phyloP scores from a whole-genome alignment of 2,329 filamentous ascomycete species.

The Raffaelea arxii region DNA sequence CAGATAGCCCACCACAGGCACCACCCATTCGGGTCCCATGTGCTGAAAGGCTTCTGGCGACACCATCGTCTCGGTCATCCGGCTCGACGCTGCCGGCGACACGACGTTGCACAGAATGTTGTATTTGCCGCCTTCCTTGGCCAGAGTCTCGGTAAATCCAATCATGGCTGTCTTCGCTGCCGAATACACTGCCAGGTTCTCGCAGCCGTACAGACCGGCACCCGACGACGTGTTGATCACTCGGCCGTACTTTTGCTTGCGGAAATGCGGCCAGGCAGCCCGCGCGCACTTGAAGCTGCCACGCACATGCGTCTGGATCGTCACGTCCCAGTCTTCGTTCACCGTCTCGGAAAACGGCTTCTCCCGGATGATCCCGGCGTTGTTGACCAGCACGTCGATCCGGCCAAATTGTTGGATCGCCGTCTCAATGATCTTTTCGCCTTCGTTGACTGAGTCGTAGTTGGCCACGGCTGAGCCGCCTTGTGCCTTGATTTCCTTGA shows the following conservation, averaged over 20 bases:
- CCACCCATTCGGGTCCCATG: conserved; percentile 88
- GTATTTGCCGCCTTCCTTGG: conserved; percentile 96
- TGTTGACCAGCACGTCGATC: conserved; percentile 94
- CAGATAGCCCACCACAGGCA: conserved; percentile 81
- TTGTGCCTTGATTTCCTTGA: conserved; percentile 72
- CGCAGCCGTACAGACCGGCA: conserved; percentile 89
- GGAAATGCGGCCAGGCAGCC: conserved; percentile 94
- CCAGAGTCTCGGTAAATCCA: conserved; percentile 94
- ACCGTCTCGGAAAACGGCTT: conserved; percentile 98
- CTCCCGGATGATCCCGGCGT: conserved; percentile 90
- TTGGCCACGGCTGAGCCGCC: conserved; percentile 96
- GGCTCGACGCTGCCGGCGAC: conserved; percentile 86
- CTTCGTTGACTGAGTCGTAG: conserved; percentile 90
- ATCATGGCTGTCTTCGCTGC: conserved; percentile 93
- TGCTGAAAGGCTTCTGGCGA: conserved; percentile 81
- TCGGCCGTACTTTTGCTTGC: conserved; percentile 96
- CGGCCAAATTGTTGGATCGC: conserved; percentile 74
- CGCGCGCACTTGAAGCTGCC: conserved; percentile 92
- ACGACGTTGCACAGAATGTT: conserved; percentile 95
- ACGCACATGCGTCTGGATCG: conserved; percentile 84
- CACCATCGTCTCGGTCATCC: conserved; percentile 94
- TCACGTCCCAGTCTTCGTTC: conserved; percentile 92
- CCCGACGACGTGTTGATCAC: conserved; percentile 97
- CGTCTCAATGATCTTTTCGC: conserved; percentile 88
- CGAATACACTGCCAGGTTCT: conserved; percentile 94